Percentiles rank a stretch among this genome's conserved stretches.
Evolutionary conservation across 106 monocot genomes (phyloP).

Genomic region (Allium sativum): DNA sequence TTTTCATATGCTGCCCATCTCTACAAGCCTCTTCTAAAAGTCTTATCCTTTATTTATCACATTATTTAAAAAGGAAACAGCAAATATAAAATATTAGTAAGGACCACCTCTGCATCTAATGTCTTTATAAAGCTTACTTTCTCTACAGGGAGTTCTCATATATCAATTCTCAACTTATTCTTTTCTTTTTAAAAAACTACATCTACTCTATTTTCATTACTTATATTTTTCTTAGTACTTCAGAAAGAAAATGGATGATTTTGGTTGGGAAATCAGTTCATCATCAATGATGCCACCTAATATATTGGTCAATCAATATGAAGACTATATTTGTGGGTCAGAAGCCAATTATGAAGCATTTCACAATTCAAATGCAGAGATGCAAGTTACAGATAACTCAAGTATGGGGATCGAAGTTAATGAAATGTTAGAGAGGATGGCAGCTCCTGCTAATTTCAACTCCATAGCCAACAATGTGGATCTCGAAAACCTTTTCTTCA

Average conservation of each 20-base stretch:
- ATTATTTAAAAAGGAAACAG: neutral
- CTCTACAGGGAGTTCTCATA: neutral
- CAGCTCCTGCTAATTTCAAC: neutral
- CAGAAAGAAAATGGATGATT: conserved; percentile 14
- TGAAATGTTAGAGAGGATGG: no score
- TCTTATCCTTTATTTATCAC: conserved; percentile 5
- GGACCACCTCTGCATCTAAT: conserved; percentile 9
- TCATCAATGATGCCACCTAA: neutral
- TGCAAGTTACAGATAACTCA: no score
- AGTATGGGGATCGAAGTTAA: no score
- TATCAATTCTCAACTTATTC: neutral
- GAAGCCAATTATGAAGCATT: neutral
- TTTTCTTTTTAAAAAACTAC: neutral
- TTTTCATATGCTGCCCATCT: conserved; percentile 22
- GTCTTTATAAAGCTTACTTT: conserved; percentile 16
- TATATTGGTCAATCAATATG: conserved; percentile 8
- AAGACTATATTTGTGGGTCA: neutral
- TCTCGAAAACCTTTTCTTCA: conserved; percentile 8
- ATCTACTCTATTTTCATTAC: neutral
- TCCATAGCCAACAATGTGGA: conserved; percentile 8
- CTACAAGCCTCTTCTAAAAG: conserved; percentile 3
- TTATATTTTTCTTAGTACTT: neutral
- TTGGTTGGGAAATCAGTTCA: conserved; percentile 14
- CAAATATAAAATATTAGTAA: neutral
- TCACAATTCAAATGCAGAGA: no score